Conservation (phyloP, 1,284 basidiomycete genomes). For the Cryptococcus sp. region DNA sequence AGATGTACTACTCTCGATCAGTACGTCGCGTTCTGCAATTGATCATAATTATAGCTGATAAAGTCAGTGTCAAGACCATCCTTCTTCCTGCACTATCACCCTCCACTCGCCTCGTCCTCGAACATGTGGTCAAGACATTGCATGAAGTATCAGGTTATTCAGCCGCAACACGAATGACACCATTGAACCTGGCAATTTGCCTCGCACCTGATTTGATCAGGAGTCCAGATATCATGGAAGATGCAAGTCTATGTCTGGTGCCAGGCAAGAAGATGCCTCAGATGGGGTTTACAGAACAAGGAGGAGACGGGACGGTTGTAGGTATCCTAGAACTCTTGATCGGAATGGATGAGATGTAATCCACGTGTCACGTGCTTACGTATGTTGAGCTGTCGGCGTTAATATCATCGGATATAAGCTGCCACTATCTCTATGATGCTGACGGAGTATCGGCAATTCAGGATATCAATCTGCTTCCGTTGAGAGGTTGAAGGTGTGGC, state of each 20-base stretch:
- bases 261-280: conserved; percentile 25
- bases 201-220: conserved; percentile 35
- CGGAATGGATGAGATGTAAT: neutral
- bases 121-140: conserved; percentile 17
- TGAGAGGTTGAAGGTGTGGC: too few relatives aligned
- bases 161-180: conserved; percentile 26
- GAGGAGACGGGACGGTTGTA: conserved; percentile 22
- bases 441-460: neutral
- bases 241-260: conserved; percentile 32
- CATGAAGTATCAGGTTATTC: conserved; percentile 22
- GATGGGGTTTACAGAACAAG: conserved; percentile 4
- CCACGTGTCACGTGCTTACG: neutral
- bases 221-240: conserved; percentile 30
- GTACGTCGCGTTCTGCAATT: conserved; percentile 14
- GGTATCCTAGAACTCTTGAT: conserved; percentile 38
- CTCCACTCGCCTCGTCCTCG: conserved; percentile 10
- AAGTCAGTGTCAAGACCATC: conserved; percentile 10
- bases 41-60: neutral
- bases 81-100: conserved; percentile 17
- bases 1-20: conserved; percentile 5
- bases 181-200: conserved; percentile 29
- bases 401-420: neutral
- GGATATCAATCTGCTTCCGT: neutral
- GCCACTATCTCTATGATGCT: neutral
- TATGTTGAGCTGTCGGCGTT: neutral